Base-by-base conservation (phyloP, 108 stramenopile species). In the Cyclotella choctawhatcheeana region DNA sequence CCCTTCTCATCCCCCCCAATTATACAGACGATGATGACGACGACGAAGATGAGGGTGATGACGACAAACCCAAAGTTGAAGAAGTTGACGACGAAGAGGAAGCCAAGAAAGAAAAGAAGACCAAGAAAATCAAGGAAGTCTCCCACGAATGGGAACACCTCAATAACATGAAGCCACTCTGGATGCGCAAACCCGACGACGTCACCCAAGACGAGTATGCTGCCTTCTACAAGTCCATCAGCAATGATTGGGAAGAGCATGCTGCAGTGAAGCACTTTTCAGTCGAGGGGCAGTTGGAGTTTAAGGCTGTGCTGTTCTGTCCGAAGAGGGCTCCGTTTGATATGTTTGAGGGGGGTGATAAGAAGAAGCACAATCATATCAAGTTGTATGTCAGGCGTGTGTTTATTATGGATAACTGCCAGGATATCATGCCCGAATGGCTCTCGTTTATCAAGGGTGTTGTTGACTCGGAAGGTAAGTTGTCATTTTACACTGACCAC, bases 371-470 rank as follows among this genome's bases (percentile, higher is more conserved):
- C 88, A 99, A 99, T 91, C 93, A 98, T 89, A 99, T 99, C 96
- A 99, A 99, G 98, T 84, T 99, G 26, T 99, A 99, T 83, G 99
- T 99, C 73, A 96, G 99, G 68, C 91, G 99, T 64, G 99, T 99
- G 59, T 99, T 99, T 88, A 99, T 99, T 95, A 99, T 99, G 98
- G 99, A 99, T 91, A 99, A 99, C 89, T 99, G 99, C 81, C 98
- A 99, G 84, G 99, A 99, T 72, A 67, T 99, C 73, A 99, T 99
- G 99, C 99, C 99, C 35, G 99, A 99, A 84, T 99, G 96, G 96
- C 88, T 99, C 17, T 80, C 84, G 61, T 99, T 99, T 78, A 86
- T 99, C 77, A 96, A 97, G 96, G 99, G 99, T 64, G 97, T 99
- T 60, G 99, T 99, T 14, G 99, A 99, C 81, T 95, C 93, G 31